A percentile compares a stretch with the other conserved stretches of the same genome.
Conservation (phyloP, 1,284 basidiomycete genomes). For the Trichosporon sp. region DNA sequence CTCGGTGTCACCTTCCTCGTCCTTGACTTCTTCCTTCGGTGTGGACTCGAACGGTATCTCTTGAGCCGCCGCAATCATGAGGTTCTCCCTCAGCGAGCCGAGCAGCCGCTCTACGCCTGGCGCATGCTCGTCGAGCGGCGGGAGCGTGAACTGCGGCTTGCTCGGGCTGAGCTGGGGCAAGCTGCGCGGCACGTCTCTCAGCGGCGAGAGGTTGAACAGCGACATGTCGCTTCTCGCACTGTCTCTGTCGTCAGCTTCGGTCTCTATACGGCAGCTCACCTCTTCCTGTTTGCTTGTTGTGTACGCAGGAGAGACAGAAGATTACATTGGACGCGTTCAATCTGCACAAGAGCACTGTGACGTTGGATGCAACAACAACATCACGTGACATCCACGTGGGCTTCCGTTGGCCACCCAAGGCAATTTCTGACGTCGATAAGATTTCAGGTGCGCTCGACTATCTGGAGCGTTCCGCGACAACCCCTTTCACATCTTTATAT, state of each 20-base stretch:
- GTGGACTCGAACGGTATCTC: not conserved
- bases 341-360: not conserved
- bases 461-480: not conserved
- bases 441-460: not conserved
- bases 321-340: not conserved
- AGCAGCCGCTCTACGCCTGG: constrained; percentile 39
- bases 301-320: not conserved
- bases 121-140: constrained; percentile 39
- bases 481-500: not conserved
- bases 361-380: not conserved
- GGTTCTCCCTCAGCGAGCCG: constrained; percentile 21
- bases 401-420: not conserved
- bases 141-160: constrained; percentile 34
- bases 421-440: constrained; percentile 19
- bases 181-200: not conserved
- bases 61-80: not conserved
- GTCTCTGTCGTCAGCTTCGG: constrained; percentile 10
- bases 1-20: not conserved
- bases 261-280: not conserved
- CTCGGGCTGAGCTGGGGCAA: constrained; percentile 19
- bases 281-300: not conserved
- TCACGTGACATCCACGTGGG: not conserved
- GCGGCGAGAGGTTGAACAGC: constrained; percentile 22
- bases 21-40: not conserved
- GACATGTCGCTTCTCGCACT: not conserved